Conservation (phyloP, 495 filamentous ascomycete genomes). For the Barbatosphaeria neglecta region DNA sequence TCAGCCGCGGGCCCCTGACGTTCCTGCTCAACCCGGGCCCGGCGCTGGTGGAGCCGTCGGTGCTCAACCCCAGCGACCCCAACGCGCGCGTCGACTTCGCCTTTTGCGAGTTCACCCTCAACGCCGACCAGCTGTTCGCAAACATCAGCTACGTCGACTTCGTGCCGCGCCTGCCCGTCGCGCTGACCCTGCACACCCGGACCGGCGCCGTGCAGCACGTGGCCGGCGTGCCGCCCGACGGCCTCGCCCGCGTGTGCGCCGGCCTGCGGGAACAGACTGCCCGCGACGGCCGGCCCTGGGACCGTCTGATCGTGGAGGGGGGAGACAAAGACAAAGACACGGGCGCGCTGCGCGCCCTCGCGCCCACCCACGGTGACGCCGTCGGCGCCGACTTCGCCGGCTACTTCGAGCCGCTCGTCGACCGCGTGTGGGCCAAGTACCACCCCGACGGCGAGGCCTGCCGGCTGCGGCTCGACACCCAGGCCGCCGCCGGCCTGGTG, state of each 20-base stretch:
- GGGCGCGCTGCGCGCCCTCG: conserved; percentile 41
- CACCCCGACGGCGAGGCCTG: conserved; percentile 4
- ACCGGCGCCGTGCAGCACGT: conserved; percentile 45
- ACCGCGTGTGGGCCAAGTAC: conserved; percentile 51
- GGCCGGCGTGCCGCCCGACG: conserved; percentile 45
- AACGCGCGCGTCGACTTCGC: conserved; percentile 54
- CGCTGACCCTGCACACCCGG: conserved; percentile 44
- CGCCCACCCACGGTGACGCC: conserved; percentile 52
- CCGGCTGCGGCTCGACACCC: conserved; percentile 26
- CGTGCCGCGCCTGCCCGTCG: conserved; percentile 51
- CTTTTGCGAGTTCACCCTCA: conserved; percentile 70
- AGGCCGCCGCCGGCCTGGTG: conserved; percentile 21
- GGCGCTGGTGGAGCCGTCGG: conserved; percentile 62
- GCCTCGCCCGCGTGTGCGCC: conserved; percentile 45
- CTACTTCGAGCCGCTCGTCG: conserved; percentile 56
- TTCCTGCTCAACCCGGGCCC: conserved; percentile 64
- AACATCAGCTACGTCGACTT: conserved; percentile 77
- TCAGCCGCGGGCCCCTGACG: conserved; percentile 47
- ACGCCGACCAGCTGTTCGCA: conserved; percentile 56
- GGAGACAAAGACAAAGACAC: conserved; percentile 37
- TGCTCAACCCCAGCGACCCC: conserved; percentile 57
- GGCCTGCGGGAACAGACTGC: conserved; percentile 42
- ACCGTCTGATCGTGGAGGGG: conserved; percentile 46
- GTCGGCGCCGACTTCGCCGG: conserved; percentile 45
- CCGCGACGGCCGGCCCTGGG: conserved; percentile 52